Evolutionary conservation across 2,329 filamentous ascomycete species (phyloP).

Genomic region (Phaeomoniella chlamydospora): DNA sequence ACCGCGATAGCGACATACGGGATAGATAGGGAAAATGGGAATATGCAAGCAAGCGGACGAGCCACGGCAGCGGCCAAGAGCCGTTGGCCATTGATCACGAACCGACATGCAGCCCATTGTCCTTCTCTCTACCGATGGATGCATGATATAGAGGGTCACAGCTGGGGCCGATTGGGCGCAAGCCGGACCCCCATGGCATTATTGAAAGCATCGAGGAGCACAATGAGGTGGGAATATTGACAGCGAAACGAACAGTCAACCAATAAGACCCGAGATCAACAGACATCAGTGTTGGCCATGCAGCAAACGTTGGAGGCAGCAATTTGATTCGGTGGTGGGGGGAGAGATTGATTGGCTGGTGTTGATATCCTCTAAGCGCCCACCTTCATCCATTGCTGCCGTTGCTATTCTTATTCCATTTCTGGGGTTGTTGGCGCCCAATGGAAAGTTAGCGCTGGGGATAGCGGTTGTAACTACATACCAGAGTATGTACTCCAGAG

Average conservation of each 20-base stretch:
- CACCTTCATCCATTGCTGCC: too few relatives aligned
- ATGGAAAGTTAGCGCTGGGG: too few relatives aligned
- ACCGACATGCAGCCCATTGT: neutral
- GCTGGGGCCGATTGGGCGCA: neutral
- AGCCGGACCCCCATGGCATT: neutral
- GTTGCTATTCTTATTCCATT: too few relatives aligned
- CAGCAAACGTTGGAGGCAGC: neutral
- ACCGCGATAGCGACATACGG: neutral
- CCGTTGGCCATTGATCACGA: neutral
- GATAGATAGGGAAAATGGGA: neutral
- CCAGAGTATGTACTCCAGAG: too few relatives aligned
- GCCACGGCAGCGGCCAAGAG: too few relatives aligned
- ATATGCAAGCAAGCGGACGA: neutral
- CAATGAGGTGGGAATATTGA: neutral
- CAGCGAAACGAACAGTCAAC: neutral
- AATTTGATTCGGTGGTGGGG: neutral
- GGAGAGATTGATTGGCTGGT: neutral
- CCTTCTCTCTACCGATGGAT: neutral
- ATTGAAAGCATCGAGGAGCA: neutral
- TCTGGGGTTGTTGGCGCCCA: too few relatives aligned
- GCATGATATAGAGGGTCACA: neutral
- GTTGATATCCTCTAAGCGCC: neutral
- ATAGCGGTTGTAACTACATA: too few relatives aligned
- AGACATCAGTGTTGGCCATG: neutral
- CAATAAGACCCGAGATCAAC: neutral